Evolutionary conservation across 2,329 filamentous ascomycete genomes (phyloP).

Genomic region (Sordariomycetes sp.): DNA sequence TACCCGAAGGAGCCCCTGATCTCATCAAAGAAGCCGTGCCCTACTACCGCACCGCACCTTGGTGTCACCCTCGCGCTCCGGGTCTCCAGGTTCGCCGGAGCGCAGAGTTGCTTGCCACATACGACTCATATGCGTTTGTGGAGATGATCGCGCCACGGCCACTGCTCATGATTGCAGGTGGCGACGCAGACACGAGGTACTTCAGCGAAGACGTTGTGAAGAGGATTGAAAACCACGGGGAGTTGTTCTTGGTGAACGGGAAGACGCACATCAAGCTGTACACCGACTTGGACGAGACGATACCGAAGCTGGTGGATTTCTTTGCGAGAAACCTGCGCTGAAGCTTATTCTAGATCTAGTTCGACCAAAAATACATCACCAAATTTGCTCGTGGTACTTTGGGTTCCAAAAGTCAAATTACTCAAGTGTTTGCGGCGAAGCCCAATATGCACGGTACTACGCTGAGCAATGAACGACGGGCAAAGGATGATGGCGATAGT

Average conservation of each 20-base stretch:
- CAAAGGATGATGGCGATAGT: no score
- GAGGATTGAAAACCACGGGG: constrained; percentile 6
- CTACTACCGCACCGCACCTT: constrained; percentile 9
- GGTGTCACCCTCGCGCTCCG: constrained; percentile 5
- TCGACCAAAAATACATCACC: no score
- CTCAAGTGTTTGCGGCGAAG: no score
- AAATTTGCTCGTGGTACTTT: no score
- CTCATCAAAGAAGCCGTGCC: constrained; percentile 3
- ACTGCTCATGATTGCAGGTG: constrained; percentile 8
- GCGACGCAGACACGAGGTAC: constrained; percentile 6
- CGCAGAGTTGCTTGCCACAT: constrained; percentile 5
- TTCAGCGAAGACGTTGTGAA: constrained; percentile 5
- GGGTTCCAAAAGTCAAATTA: no score
- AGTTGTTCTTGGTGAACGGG: constrained; percentile 7
- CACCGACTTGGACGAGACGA: constrained; percentile 4
- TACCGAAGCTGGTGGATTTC: constrained; percentile 13
- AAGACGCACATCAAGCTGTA: constrained; percentile 9
- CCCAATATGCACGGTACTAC: no score
- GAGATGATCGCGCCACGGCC: constrained; percentile 7
- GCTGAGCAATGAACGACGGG: no score
- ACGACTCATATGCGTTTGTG: constrained; percentile 6
- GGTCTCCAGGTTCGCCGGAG: constrained; percentile 3
- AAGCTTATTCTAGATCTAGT: no score
- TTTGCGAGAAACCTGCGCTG: constrained; percentile 1
- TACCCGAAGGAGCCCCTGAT: no score